These are phyloP conservation scores for Pochonia chlamydosporia DNA, from an alignment of 2,329 filamentous ascomycete genomes.

Conservation along the genomic window DNA sequence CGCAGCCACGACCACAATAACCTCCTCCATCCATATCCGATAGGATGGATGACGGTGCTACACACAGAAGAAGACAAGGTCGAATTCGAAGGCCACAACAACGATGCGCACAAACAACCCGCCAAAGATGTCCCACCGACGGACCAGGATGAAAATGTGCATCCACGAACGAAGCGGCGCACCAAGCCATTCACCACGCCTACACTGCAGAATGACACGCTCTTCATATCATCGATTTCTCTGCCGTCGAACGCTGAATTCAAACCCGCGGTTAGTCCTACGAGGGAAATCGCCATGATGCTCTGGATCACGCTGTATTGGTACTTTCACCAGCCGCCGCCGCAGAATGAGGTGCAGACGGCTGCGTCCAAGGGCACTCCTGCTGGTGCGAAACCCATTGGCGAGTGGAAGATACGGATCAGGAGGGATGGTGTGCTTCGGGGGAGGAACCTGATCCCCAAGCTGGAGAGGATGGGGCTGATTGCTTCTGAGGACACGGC, in stretches of 20 bases:
- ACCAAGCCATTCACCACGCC: constrained; percentile 55
- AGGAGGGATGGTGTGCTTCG: constrained; percentile 84
- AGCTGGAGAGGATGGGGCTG: constrained; percentile 89
- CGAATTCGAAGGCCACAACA: constrained; percentile 5
- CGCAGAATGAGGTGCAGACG: constrained; percentile 57
- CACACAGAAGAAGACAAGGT: constrained; percentile 53
- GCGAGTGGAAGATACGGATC: constrained; percentile 82
- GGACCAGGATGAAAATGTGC: constrained; percentile 17
- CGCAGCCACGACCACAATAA: constrained; percentile 70
- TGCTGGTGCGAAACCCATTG: constrained; percentile 64
- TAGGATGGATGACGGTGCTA: constrained; percentile 86
- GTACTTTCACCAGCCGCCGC: constrained; percentile 90
- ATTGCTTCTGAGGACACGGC: constrained; percentile 70
- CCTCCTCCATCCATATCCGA: constrained; percentile 66
- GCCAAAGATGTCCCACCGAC: neutral
- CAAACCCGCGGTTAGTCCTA: constrained; percentile 73
- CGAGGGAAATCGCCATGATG: constrained; percentile 92
- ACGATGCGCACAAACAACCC: neutral
- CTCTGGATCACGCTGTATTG: constrained; percentile 91
- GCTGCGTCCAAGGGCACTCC: constrained; percentile 61
- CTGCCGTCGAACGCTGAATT: constrained; percentile 76
- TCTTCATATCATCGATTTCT: constrained; percentile 90
- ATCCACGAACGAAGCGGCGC: constrained; percentile 20
- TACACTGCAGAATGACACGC: constrained; percentile 69
- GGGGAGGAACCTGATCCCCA: constrained; percentile 75